A percentile compares a stretch with the other conserved stretches of the same genome.
Conservation (phyloP, 306 rosid genomes). For the Cercis canadensis region DNA sequence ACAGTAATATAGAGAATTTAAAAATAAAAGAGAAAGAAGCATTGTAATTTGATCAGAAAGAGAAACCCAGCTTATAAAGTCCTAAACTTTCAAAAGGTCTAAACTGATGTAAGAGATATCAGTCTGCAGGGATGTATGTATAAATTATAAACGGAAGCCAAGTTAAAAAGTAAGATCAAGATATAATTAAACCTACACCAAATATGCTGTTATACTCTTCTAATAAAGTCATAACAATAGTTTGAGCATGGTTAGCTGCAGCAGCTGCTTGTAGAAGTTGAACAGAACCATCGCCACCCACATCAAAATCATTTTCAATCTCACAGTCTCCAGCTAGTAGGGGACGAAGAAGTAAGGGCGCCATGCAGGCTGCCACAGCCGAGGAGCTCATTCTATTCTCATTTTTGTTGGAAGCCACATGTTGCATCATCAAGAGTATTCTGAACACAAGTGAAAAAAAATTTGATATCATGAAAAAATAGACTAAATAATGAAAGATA, state of each 20-base stretch:
- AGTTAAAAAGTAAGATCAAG: slow-evolving; percentile 18
- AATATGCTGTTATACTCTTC: slow-evolving; percentile 81
- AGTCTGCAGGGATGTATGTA: not conserved
- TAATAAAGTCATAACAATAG: slow-evolving; percentile 83
- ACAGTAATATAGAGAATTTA: slow-evolving; percentile 15
- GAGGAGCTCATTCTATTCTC: slow-evolving; percentile 93
- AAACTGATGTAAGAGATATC: not conserved
- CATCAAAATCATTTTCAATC: slow-evolving; percentile 81
- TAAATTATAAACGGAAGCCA: slow-evolving; percentile 30
- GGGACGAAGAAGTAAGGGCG: slow-evolving; percentile 94
- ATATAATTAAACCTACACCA: slow-evolving; percentile 61
- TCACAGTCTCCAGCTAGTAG: slow-evolving; percentile 95
- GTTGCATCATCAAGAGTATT: slow-evolving; percentile 91
- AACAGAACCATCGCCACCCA: slow-evolving; percentile 86
- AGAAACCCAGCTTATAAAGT: slow-evolving; percentile 4
- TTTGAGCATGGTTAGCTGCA: slow-evolving; percentile 98
- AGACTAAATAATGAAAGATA: slow-evolving; percentile 15
- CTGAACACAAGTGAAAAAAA: slow-evolving; percentile 49
- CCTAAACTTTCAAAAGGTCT: slow-evolving; percentile 1
- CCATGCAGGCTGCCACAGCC: slow-evolving; percentile 99
- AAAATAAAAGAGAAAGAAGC: not conserved
- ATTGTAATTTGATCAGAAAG: slow-evolving; percentile 10
- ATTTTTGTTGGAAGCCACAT: slow-evolving; percentile 72
- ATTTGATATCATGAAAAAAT: slow-evolving; percentile 22
- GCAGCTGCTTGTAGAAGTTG: slow-evolving; percentile 98